phyloP scores from a whole-genome alignment of 2,329 filamentous ascomycete species.

The Shiraia bambusicola region DNA sequence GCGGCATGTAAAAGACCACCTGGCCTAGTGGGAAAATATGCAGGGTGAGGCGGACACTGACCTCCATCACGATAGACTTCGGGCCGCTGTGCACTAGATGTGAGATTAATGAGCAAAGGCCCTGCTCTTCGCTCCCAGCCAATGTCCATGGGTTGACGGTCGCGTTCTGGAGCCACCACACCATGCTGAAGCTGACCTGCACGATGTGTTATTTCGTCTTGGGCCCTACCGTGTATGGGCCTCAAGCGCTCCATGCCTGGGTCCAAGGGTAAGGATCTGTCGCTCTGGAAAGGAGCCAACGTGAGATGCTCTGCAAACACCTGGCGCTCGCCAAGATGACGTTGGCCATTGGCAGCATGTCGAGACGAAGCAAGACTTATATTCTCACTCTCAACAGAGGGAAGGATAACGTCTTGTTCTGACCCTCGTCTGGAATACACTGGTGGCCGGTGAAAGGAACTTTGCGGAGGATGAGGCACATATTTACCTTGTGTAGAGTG shows the following conservation, averaged over 20 bases:
- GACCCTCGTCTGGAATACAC: conserved; percentile 23
- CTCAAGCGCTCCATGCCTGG: conserved; percentile 15
- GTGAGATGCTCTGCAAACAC: conserved; percentile 9
- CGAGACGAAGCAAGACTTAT: conserved; percentile 21
- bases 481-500: conserved; percentile 15
- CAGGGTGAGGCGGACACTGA: conserved; percentile 6
- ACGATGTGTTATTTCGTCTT: conserved; percentile 5
- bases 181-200: conserved; percentile 1
- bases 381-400: conserved; percentile 38
- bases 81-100: conserved; percentile 23
- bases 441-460: conserved; percentile 15
- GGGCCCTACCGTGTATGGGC: conserved; percentile 10
- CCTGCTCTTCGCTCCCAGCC: conserved; percentile 11
- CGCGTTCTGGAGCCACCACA: conserved; percentile 2
- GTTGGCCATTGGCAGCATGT: conserved; percentile 7
- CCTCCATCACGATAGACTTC: conserved; percentile 7
- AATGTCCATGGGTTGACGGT: conserved; percentile 12
- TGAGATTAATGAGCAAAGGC: conserved; percentile 27
- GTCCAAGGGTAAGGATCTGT: conserved; percentile 15
- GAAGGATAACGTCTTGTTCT: conserved; percentile 37
- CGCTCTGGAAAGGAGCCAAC: conserved; percentile 19
- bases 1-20: conserved; percentile 15
- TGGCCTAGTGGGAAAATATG: conserved; percentile 7
- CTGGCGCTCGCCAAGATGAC: conserved; percentile 7
- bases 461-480: conserved; percentile 15